A percentile compares a stretch with the other conserved stretches of the same genome.
Evolutionary conservation across 2,329 filamentous ascomycete species (phyloP).

Genomic region (Didymella sp.): DNA sequence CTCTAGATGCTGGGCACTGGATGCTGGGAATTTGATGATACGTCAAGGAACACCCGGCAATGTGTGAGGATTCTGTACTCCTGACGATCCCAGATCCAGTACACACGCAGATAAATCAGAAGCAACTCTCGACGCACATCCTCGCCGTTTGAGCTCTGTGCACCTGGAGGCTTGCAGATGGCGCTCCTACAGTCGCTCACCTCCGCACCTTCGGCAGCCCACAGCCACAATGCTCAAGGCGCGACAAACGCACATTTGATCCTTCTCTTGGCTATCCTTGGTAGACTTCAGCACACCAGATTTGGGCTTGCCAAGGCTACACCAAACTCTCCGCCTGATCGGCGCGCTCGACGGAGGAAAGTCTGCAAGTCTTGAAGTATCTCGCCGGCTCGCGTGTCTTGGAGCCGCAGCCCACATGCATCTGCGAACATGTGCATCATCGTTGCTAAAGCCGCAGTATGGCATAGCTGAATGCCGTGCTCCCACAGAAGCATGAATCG

Average conservation of each 20-base stretch:
- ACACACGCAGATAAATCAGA: neutral
- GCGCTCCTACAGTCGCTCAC: slow-evolving; percentile 1
- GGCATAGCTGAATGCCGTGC: slow-evolving; percentile 5
- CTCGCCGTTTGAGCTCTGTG: slow-evolving; percentile 3
- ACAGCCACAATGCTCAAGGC: neutral
- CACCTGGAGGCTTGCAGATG: slow-evolving; percentile 1
- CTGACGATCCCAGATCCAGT: neutral
- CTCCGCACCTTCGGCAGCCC: slow-evolving; percentile 4
- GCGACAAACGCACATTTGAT: neutral
- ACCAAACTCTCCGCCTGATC: slow-evolving; percentile 19
- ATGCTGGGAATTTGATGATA: neutral
- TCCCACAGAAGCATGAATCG: slow-evolving; percentile 12
- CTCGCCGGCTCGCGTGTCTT: slow-evolving; percentile 3
- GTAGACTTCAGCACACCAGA: neutral
- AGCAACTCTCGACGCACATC: neutral
- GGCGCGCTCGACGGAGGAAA: slow-evolving; percentile 20
- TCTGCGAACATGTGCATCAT: slow-evolving; percentile 28
- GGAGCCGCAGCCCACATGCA: slow-evolving; percentile 25
- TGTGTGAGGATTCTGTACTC: neutral
- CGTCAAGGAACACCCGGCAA: neutral
- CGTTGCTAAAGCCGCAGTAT: slow-evolving; percentile 20
- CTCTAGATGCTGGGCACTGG: neutral
- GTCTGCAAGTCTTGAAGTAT: neutral
- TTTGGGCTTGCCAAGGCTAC: neutral
- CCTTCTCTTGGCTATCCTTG: slow-evolving; percentile 2